Conservation (phyloP, 2,329 filamentous ascomycete genomes). For the Colletotrichum musae region DNA sequence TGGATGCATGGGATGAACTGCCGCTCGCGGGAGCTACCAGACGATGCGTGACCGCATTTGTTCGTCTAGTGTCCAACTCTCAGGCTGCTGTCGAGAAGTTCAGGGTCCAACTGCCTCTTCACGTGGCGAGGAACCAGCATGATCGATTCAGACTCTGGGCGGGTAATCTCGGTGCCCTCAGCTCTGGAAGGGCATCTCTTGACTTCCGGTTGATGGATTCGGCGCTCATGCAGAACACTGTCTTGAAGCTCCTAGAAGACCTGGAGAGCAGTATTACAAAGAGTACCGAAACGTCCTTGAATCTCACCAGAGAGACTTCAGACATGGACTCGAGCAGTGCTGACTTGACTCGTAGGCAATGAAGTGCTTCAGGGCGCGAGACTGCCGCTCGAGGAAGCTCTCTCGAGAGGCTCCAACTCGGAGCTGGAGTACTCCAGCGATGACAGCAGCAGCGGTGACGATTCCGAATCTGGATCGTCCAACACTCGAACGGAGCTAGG, state of each 20-base stretch:
- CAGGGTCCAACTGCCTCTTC: not conserved
- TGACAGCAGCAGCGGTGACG: not conserved
- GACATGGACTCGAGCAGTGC: not conserved
- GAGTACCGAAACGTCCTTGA: not conserved
- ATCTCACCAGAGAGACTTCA: no score
- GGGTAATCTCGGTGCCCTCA: slow-evolving; percentile 8
- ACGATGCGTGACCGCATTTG: not conserved
- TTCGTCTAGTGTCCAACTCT: not conserved
- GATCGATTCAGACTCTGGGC: slow-evolving; percentile 30
- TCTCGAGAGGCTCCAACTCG: not conserved
- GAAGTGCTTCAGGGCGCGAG: slow-evolving; percentile 18
- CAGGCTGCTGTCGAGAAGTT: not conserved
- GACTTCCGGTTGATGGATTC: slow-evolving; percentile 25
- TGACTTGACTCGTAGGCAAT: not conserved
- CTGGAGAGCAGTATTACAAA: not conserved
- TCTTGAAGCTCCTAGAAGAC: not conserved
- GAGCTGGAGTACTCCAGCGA: slow-evolving; percentile 3
- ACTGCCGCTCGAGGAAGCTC: not conserved
- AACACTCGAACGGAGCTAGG: slow-evolving; percentile 12
- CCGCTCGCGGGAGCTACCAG: not conserved
- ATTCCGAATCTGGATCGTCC: not conserved
- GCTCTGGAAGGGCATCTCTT: slow-evolving; percentile 9
- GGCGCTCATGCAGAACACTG: not conserved
- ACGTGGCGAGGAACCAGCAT: not conserved
- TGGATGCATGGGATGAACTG: not conserved